Base-by-base conservation (phyloP, 495 filamentous ascomycete species). In the Hypomontagnella submonticulosa region DNA sequence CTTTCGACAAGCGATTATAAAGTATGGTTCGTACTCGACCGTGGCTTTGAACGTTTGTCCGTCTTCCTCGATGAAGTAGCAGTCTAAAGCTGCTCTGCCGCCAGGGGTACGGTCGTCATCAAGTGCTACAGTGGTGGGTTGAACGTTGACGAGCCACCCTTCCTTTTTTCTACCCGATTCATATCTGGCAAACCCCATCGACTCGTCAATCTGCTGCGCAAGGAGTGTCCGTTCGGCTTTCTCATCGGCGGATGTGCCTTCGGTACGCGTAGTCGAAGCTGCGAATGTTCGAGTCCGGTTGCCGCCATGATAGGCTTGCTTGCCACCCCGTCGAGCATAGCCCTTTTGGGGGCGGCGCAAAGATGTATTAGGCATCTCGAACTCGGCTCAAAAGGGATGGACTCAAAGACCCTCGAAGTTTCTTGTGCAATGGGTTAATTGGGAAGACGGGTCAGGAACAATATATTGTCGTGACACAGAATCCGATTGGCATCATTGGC, bases 101-200 rank as follows among this genome's bases (percentile, higher is more conserved):
- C 76, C 80, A 9, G 88, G 87, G 4, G 91, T 80, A 60, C 92
- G 92, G 16, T 92, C 83, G 75, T 97, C 94, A 72, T 96, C 90
- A 33, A 73, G 63, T 11, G 61, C 71, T 34, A 98, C 81, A 15
- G 85, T 87, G 0, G 95, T 97, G 38, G 91, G 87, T 72, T 97
- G 92, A 82, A 98, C 91, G 71, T 97, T 98, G 54, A 92, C 91
- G 13, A 99, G 84, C 95, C 95, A 99, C 50, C 95, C 95, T 41
- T 90, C 85, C 59, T 86, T 90, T 74, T 88, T 90, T 74, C 89
- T 87, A 48, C 95, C 96, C 12, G 91, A 87, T 46, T 99, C 95
- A 71, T 93, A 98, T 37, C 95, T 89, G 15, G 88, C 85, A 75
- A 99, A 99, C 16, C 94, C 95, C 86, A 97, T 91, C 27, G 84